Base-by-base conservation (phyloP, 1,284 basidiomycete species). In the Naganishia sp. region DNA sequence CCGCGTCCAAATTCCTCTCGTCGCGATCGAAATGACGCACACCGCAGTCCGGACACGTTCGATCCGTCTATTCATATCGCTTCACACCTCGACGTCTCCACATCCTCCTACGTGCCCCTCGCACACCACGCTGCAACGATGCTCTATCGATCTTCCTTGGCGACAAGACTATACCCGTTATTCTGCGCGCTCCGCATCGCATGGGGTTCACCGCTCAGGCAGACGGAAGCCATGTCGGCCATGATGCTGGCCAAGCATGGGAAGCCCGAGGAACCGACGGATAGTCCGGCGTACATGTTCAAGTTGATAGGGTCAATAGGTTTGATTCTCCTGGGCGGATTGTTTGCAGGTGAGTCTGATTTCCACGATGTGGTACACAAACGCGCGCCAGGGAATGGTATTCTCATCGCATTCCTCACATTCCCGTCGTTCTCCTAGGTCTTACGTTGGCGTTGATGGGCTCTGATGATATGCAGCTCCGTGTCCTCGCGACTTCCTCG, bases 361-460 rank as follows among this genome's bases (percentile, higher is more conserved):
- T 2, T 11, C 18, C 21, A 15, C 43, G n/a, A 25, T 0, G 7
- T 31, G 52, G n/a, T 2, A 28, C n/a, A 0, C 21, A 21, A 4
- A 18, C 31, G 11, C 7, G 6, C 2, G 53, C 10, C 3, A 21
- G 10, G 4, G 23, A 25, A 6, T 48, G 45, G 18, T 33, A 39
- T 42, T 53, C 16, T 50, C 2, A 39, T 39, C 6, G 36, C 36
- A 39, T 7, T 39, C 36, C 36, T 39, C 55, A 18, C 21, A 36
- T 15, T 44, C 9, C 23, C 33, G 21, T 49, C 39, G 18, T 48
- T 31, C 21, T 21, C 39, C 9, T 28, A 42, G 82, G 83, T 28
- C 82, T 96, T 61, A 96, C 93, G 0, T 86, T 97, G 23, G 94
- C 91, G 6, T 83, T 96, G 39, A 96, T 96, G 94, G 94, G 94